Percentiles rank a stretch among this genome's conserved stretches.
phyloP scores from a whole-genome alignment of 768 basidiomycete genomes.

The Leccinellum rugosiceps region DNA sequence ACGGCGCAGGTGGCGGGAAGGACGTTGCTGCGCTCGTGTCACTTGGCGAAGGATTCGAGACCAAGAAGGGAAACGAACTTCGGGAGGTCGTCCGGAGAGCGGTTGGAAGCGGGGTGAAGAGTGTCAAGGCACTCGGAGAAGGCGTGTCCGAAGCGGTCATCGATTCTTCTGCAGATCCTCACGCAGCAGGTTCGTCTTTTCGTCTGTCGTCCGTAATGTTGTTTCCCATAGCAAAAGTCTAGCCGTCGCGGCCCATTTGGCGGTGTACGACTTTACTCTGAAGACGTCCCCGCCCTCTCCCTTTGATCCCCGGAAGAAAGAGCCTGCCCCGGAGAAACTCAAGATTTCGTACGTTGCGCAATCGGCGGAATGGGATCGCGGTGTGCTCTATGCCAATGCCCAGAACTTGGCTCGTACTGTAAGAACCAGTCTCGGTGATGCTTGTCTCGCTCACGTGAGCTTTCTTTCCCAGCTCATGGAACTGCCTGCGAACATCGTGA shows the following conservation, averaged over 20 bases:
- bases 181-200: conserved; percentile 61
- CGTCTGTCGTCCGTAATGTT: background rate
- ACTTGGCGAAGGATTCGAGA: conserved; percentile 51
- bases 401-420: conserved; percentile 83
- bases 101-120: conserved; percentile 70
- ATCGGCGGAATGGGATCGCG: conserved; percentile 66
- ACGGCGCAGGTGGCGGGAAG: conserved; percentile 42
- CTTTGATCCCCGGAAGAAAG: conserved; percentile 59
- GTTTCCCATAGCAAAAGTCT: conserved; percentile 1
- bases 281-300: conserved; percentile 68
- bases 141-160: conserved; percentile 60
- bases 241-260: conserved; percentile 80
- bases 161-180: conserved; percentile 65
- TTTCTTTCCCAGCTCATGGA: conserved; percentile 64
- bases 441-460: background rate
- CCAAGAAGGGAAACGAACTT: conserved; percentile 42
- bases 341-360: conserved; percentile 42
- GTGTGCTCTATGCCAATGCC: conserved; percentile 67
- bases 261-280: conserved; percentile 71
- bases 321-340: conserved; percentile 49
- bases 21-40: conserved; percentile 54
- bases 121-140: conserved; percentile 55
- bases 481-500: conserved; percentile 81
- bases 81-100: conserved; percentile 70
- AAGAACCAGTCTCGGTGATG: conserved; percentile 13